Base-by-base conservation (phyloP, 306 rosid genomes). In the Gillenia trifoliata region DNA sequence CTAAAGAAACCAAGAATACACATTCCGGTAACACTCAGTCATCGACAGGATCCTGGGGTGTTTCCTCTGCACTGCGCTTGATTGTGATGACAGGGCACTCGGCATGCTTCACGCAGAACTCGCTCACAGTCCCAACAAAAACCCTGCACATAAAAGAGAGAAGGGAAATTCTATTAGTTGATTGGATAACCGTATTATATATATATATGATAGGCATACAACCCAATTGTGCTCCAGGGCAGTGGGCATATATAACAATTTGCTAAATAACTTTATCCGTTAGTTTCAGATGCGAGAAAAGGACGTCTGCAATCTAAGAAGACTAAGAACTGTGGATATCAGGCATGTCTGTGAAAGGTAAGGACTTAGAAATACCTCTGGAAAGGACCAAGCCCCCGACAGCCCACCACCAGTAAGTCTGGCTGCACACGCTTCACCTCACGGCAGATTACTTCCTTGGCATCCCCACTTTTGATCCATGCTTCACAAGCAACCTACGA, bases 361-460 rank as follows among this genome's bases (percentile, higher is more conserved):
- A 36, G 19, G 19, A 66, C 30, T 43, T 16, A 7, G 52, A 31
- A 30, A 74, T 86, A 91, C 98, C 91, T 92, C 77, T 91, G 97
- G 83, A 94, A 94, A 28, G 96, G 98, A 30, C 98, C 98, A 73
- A 94, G 97, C 25, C 98, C 98, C 49, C 98, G 87, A 83, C 96
- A 77, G 62, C 98, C 98, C 25, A 94, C 89, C 64, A 92, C 96
- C 55, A 94, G 86, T 75, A 94, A 49, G 89, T 94, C 98, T 2
- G 97, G 98, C 43, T 47, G 86, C 9, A 86, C 52, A 6, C 90
- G 88, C 68, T 78, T 82, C 74, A 87, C 97, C 86, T 94, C 98
- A 23, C 77, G 89, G 74, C 94, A 87, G 80, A 94, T 88, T 34
- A 85, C 93, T 82, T 89, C 97, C 66, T 88, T 91, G 33, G 97